Base-by-base conservation (phyloP, 2,329 filamentous ascomycete genomes). In the Ophiostoma novo-ulmi region DNA sequence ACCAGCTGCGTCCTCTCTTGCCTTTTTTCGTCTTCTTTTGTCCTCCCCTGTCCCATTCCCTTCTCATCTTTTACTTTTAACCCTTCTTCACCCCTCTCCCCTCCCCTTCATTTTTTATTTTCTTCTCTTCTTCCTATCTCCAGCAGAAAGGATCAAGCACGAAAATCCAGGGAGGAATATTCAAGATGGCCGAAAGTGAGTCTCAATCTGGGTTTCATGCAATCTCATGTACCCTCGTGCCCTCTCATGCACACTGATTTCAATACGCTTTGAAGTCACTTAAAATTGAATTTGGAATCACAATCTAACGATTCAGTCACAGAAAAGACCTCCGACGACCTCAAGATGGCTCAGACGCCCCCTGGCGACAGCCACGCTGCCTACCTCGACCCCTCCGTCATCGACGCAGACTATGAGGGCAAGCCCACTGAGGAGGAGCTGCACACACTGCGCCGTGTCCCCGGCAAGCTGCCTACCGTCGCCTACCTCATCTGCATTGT, bases 401-500 rank as follows among this genome's bases (percentile, higher is more conserved):
- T 74, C 48, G 73, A 74, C 7, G 74, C 65, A 5, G 73, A 75
- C 69, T 75, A 75, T 71, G 80, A 82, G 73, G 78, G 79, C 73
- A 82, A 81, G 82, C 88, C 88, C 2, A 90, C 87, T 7, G 84
- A 86, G 41, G 87, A 90, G 77, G 88, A 91, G 73, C 78, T 88
- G 72, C 77, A 74, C 17, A 88, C 86, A 0, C 84, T 91, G n/a
- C 85, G 83, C 68, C 86, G 87, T 75, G 85, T 91, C 31, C 86
- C 88, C 14, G 88, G 87, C 73, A 83, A 83, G 76, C 86, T 93
- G 72, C 87, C 88, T 67, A 88, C 85, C 84, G 81, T 84, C 70
- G 85, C 89, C 71, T 93, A 88, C 80, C 88, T 87, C 36, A 86
- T 93, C 72, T 89, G 89, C 67, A 88, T 92, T 73, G 87, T 91